Percentiles rank a stretch among this genome's conserved stretches.
These are phyloP conservation scores for Cryptosporidium xiaoi DNA, from an alignment of 169 alveolate genomes.

Conservation along the genomic window DNA sequence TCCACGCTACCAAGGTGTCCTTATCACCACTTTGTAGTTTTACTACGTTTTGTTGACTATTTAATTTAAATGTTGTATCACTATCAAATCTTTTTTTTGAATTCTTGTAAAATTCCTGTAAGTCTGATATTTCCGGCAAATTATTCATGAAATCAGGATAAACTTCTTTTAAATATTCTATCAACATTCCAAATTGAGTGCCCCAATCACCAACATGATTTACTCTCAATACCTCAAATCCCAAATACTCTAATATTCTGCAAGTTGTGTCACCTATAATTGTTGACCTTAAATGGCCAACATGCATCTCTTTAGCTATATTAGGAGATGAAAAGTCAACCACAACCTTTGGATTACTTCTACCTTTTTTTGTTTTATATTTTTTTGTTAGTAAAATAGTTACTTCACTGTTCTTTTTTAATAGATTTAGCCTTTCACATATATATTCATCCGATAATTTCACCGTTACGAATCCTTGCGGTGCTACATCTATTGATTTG, in stretches of 20 bases:
- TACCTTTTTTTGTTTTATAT: slow-evolving; percentile 38
- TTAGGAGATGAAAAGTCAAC: slow-evolving; percentile 99
- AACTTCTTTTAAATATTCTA: slow-evolving; percentile 89
- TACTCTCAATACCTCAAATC: slow-evolving; percentile 87
- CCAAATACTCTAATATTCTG: slow-evolving; percentile 89
- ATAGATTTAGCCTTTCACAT: slow-evolving; percentile 42
- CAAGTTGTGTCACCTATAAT: slow-evolving; percentile 96
- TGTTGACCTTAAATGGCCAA: slow-evolving; percentile 98
- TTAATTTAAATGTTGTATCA: slow-evolving; percentile 89
- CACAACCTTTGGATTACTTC: slow-evolving; percentile 77
- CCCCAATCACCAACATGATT: slow-evolving; percentile 99
- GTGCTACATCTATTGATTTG: slow-evolving; percentile 84
- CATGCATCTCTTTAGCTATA: slow-evolving; percentile 99
- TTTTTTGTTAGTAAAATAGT: slow-evolving; percentile 74
- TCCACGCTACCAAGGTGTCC: slow-evolving; percentile 87
- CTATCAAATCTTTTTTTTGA: slow-evolving; percentile 92
- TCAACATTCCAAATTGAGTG: slow-evolving; percentile 99
- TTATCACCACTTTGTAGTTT: slow-evolving; percentile 89
- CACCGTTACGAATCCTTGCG: slow-evolving; percentile 84
- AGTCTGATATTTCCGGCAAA: slow-evolving; percentile 93
- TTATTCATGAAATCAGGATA: slow-evolving; percentile 92
- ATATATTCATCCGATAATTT: slow-evolving; percentile 75
- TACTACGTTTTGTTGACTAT: slow-evolving; percentile 87
- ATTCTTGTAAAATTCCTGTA: slow-evolving; percentile 93
- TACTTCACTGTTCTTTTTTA: slow-evolving; percentile 74